phyloP scores from a whole-genome alignment of 306 rosid genomes.

The Malus orientalis region DNA sequence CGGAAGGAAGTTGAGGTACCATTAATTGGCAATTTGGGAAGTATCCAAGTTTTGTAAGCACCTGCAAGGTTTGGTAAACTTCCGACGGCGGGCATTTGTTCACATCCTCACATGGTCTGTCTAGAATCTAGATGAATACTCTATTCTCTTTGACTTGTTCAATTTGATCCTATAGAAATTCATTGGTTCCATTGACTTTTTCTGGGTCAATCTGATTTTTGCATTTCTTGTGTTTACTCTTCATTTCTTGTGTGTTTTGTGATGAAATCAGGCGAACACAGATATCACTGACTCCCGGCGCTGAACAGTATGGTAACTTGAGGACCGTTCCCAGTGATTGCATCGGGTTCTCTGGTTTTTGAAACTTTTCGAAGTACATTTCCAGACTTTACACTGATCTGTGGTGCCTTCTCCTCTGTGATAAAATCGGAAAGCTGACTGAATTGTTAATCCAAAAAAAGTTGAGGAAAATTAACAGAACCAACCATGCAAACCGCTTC shows the following conservation, averaged over 20 bases:
- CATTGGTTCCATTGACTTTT: too few species aligned
- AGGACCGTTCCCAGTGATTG: not conserved
- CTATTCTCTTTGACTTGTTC: too few species aligned
- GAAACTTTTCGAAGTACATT: not conserved
- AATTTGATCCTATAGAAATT: too few species aligned
- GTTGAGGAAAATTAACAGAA: not conserved
- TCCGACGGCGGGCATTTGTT: too few species aligned
- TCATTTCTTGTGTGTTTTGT: not conserved
- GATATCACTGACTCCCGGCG: not conserved
- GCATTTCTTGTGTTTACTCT: not conserved
- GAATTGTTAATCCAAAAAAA: not conserved
- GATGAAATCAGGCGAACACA: conserved; percentile 2
- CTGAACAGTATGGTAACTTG: not conserved
- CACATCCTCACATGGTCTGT: too few species aligned
- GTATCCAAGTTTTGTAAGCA: too few species aligned
- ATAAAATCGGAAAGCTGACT: not conserved
- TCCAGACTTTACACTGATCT: not conserved
- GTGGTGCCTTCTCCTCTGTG: not conserved
- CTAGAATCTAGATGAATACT: too few species aligned
- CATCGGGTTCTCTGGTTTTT: not conserved
- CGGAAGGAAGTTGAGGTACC: too few species aligned
- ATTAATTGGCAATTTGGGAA: too few species aligned
- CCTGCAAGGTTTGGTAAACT: too few species aligned
- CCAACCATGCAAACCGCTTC: conserved; percentile 35
- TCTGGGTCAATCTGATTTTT: too few species aligned